Evolutionary conservation across 1,284 basidiomycete genomes (phyloP).

Genomic region (Afroboletus lepidellus): DNA sequence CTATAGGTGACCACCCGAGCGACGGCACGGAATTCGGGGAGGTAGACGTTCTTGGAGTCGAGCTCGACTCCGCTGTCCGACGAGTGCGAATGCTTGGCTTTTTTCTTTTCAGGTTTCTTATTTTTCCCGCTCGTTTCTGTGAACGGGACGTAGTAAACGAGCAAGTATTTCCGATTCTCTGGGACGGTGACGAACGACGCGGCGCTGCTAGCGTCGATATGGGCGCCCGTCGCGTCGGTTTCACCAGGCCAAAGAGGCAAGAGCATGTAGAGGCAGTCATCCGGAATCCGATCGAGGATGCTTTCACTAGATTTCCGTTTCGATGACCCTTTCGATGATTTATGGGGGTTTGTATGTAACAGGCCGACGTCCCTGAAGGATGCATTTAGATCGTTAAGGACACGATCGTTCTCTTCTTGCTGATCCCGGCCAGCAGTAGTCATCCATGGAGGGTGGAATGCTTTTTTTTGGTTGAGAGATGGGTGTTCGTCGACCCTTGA

Average conservation of each 20-base stretch:
- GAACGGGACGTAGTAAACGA: conserved; percentile 69
- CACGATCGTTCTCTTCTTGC: conserved; percentile 63
- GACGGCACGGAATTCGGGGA: conserved; percentile 62
- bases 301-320: conserved; percentile 34
- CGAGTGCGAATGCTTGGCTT: conserved; percentile 30
- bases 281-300: conserved; percentile 61
- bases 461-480: conserved; percentile 34
- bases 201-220: conserved; percentile 26
- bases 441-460: conserved; percentile 68
- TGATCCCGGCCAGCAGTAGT: conserved; percentile 58
- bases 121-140: conserved; percentile 28
- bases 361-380: conserved; percentile 78
- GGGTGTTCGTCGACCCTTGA: conserved; percentile 27
- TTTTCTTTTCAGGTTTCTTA: conserved; percentile 37
- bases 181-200: conserved; percentile 42
- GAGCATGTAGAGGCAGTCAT: conserved; percentile 74
- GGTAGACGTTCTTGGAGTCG: conserved; percentile 46
- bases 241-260: conserved; percentile 80
- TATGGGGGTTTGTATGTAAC: conserved; percentile 54
- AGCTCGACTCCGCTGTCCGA: conserved; percentile 38
- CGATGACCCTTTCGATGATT: conserved; percentile 22
- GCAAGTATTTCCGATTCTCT: conserved; percentile 62
- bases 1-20: conserved; percentile 66
- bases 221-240: conserved; percentile 47
- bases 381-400: conserved; percentile 66